Evolutionary conservation across 495 filamentous ascomycete genomes (phyloP).

Genomic region (Penicillium bovifimosum): DNA sequence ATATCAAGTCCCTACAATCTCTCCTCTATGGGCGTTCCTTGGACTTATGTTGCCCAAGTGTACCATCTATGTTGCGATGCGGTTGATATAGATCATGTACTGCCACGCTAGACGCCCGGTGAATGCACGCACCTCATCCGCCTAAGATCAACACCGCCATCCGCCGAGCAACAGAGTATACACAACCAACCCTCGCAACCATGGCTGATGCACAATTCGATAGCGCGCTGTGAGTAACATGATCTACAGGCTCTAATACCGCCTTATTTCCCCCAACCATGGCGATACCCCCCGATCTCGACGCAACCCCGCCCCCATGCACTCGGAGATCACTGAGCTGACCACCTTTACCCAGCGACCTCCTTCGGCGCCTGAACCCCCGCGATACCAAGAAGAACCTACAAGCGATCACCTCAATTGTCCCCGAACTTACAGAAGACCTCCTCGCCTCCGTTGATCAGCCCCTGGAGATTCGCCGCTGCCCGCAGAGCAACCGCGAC

Average conservation of each 20-base stretch:
- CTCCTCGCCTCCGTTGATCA: constrained; percentile 96
- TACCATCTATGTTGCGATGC: no score
- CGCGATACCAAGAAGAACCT: constrained; percentile 84
- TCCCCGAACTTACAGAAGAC: constrained; percentile 92
- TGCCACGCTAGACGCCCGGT: constrained; percentile 18
- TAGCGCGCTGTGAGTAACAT: constrained; percentile 53
- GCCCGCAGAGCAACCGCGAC: constrained; percentile 82
- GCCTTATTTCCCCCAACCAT: background rate
- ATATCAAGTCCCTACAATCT: background rate
- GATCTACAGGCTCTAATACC: background rate
- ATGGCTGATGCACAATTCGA: constrained; percentile 57
- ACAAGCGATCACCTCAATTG: constrained; percentile 72
- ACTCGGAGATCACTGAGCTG: constrained; percentile 19
- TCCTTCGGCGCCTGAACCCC: constrained; percentile 95
- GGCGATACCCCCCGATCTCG: constrained; percentile 15
- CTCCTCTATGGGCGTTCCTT: background rate
- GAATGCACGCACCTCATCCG: constrained; percentile 36
- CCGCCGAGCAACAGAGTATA: constrained; percentile 17
- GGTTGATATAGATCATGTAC: constrained; percentile 1
- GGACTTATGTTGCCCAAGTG: no score
- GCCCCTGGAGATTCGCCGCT: constrained; percentile 80
- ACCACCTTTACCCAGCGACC: constrained; percentile 60
- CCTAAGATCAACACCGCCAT: constrained; percentile 24
- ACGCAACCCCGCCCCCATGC: constrained; percentile 27
- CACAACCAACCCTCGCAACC: constrained; percentile 20